Evolutionary conservation across 305 asterid genomes (phyloP), one percentile per base, ranked within the genome.

Genomic region (Fraxinus floribunda): DNA sequence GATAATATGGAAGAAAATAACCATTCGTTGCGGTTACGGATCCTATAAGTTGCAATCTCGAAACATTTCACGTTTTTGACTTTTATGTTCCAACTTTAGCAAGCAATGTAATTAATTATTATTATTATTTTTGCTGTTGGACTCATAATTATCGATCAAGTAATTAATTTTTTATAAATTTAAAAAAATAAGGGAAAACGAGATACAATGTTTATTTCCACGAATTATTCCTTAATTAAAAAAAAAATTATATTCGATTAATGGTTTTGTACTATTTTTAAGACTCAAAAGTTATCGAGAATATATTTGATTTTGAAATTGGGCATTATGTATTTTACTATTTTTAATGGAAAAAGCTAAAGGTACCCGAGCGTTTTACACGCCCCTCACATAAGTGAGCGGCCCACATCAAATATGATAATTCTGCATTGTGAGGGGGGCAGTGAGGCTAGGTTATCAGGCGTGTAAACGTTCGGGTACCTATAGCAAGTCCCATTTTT

Each of bases 11-110:
- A 70, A 70, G 20, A 20, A 26, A 70, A 70, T 4, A 26, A 70
- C 75, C 75, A 30, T 70, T 70, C 83, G 62, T 80, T 7, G 22
- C 79, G 79, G 60, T 80, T 49, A 73, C 75, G 79, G 79, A 73
- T 35, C 62, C 70, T 18, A 72, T 52, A 52, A 52, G 60, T 52
- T 52, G 75, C 83, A 80, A 80, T 80, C 75, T 73, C 79, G 75
- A 70, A 16, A 72, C 79, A 73, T 35, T 34, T 26, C 75, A 70
- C 20, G 75, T 30, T 29, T 70, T 30, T 70, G 75, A 70, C 75
- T 70, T 70, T 70, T 30, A 70, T 20, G 75, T 30, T 5, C 75
- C 36, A 24, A 22, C 73, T 70, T 30, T 70, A 39, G 39, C 39
- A 36, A 8, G 8, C 39, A 70, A 70, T 55, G 7, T 55, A 55